phyloP scores from a whole-genome alignment of 257 asterid genomes.

The Mitragyna speciosa region DNA sequence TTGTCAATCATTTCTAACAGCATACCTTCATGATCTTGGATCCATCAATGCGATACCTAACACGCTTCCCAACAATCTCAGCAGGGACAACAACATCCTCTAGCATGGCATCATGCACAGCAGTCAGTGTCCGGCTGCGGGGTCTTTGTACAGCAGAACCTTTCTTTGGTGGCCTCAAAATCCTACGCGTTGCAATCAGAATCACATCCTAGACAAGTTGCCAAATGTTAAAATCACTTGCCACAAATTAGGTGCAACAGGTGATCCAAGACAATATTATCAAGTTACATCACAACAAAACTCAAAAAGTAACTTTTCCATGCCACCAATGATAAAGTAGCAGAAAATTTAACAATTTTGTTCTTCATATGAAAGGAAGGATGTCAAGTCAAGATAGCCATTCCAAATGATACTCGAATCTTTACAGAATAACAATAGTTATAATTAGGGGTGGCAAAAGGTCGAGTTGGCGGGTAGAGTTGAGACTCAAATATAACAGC shows the following conservation, averaged over 20 bases:
- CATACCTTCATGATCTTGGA: slow-evolving; percentile 84
- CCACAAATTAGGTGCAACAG: not conserved
- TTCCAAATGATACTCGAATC: not conserved
- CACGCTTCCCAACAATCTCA: slow-evolving; percentile 79
- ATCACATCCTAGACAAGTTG: slow-evolving; percentile 57
- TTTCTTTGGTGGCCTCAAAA: slow-evolving; percentile 82
- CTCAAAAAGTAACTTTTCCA: not conserved
- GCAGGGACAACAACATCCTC: slow-evolving; percentile 89
- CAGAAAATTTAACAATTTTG: not conserved
- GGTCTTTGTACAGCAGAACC: slow-evolving; percentile 90
- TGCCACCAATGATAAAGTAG: not conserved
- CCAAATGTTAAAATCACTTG: not conserved
- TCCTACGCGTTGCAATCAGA: slow-evolving; percentile 74
- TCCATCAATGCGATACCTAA: slow-evolving; percentile 70
- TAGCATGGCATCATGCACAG: slow-evolving; percentile 83
- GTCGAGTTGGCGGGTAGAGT: too few species aligned
- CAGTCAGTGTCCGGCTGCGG: slow-evolving; percentile 77
- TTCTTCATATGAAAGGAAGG: not conserved
- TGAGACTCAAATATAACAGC: too few species aligned
- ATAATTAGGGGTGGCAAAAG: too few species aligned
- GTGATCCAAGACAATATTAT: not conserved
- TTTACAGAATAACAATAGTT: not conserved
- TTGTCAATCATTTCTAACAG: not conserved
- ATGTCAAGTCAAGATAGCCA: not conserved
- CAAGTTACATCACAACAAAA: not conserved